These are phyloP conservation scores for Platismatia glauca DNA, from an alignment of 495 filamentous ascomycete species.

Conservation along the genomic window DNA sequence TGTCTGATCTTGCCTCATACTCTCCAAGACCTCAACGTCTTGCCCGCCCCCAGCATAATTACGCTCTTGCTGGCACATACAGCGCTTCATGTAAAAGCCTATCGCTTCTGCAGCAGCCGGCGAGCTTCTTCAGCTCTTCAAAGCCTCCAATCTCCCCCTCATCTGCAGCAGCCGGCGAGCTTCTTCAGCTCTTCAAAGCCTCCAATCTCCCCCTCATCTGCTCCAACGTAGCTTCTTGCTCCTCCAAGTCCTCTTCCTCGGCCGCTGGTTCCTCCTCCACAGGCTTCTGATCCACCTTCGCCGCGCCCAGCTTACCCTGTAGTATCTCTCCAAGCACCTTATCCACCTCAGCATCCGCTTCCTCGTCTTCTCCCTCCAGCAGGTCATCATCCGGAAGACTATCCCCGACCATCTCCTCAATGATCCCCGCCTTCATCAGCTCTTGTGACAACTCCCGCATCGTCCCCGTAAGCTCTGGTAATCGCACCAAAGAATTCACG, in stretches of 20 bases:
- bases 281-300: conserved; percentile 42
- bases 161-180: conserved; percentile 26
- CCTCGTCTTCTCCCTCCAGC: conserved; percentile 73
- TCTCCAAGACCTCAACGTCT: not conserved
- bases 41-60: not conserved
- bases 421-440: conserved; percentile 87
- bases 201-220: conserved; percentile 90
- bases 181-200: conserved; percentile 75
- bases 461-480: conserved; percentile 80
- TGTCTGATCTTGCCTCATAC: not conserved
- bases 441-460: conserved; percentile 86
- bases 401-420: conserved; percentile 95
- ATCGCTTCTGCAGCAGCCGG: not conserved
- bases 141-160: conserved; percentile 79
- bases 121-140: conserved; percentile 63
- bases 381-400: conserved; percentile 63
- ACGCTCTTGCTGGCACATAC: not conserved
- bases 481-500: conserved; percentile 73
- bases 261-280: conserved; percentile 48
- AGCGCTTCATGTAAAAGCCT: no score
- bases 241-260: conserved; percentile 63
- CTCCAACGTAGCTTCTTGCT: conserved; percentile 75
- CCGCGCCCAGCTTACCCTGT: conserved; percentile 68
- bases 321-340: conserved; percentile 86
- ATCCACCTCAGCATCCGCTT: conserved; percentile 88